phyloP scores from a whole-genome alignment of 805 yeast genomes.

The Tetrapisispora arboricola region DNA sequence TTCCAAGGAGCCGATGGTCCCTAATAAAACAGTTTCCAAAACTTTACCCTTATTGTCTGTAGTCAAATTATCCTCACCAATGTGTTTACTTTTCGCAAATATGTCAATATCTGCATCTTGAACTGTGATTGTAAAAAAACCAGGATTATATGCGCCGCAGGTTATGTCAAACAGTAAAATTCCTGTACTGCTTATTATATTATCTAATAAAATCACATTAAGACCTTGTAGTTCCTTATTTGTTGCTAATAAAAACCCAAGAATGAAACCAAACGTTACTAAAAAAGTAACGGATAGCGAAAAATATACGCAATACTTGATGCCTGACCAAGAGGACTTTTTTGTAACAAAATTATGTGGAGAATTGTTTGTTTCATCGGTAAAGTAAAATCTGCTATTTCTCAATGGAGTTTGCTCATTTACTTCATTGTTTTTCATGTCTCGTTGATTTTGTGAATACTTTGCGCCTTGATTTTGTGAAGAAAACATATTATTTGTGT shows the following conservation, averaged over 20 bases:
- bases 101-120: slow-evolving; percentile 66
- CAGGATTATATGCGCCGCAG: slow-evolving; percentile 79
- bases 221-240: slow-evolving; percentile 72
- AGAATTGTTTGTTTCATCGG: slow-evolving; percentile 28
- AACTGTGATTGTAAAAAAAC: slow-evolving; percentile 58
- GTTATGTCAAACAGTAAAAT: slow-evolving; percentile 73
- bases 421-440: slow-evolving; percentile 4
- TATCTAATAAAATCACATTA: slow-evolving; percentile 48
- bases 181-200: slow-evolving; percentile 70
- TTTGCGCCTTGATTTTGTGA: not conserved
- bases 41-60: slow-evolving; percentile 15
- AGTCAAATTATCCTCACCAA: slow-evolving; percentile 10
- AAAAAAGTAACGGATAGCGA: slow-evolving; percentile 34
- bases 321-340: slow-evolving; percentile 22
- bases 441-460: not conserved
- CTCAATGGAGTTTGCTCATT: slow-evolving; percentile 19
- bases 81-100: slow-evolving; percentile 62
- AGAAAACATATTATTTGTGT: not conserved
- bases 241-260: slow-evolving; percentile 79
- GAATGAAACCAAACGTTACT: slow-evolving; percentile 62
- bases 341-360: slow-evolving; percentile 40
- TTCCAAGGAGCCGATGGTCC: slow-evolving; percentile 56
- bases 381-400: slow-evolving; percentile 1
- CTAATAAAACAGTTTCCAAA: slow-evolving; percentile 63
- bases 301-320: slow-evolving; percentile 30